Conservation (phyloP, 371 early-diverging fungal genomes). For the Blastocladiella emersonii region DNA sequence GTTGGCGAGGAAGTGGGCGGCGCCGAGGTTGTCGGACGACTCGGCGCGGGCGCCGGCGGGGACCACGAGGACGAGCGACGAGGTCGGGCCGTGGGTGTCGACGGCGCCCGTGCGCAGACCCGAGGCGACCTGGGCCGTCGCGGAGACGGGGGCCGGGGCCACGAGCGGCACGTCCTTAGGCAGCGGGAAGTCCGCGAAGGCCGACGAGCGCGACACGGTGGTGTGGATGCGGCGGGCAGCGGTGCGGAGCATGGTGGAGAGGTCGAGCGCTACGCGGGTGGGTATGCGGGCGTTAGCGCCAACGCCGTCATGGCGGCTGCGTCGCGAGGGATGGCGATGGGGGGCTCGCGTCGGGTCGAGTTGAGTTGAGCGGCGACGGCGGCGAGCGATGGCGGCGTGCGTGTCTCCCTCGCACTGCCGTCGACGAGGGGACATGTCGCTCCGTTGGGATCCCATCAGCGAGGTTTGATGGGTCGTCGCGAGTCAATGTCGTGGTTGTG, state of each 20-base stretch:
- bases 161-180: conserved; percentile 4
- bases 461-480: too few relatives aligned
- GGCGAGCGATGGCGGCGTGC: too few relatives aligned
- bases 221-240: neutral
- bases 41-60: conserved; percentile 83
- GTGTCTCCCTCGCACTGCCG: too few relatives aligned
- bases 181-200: conserved; percentile 2
- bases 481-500: too few relatives aligned
- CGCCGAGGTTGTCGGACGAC: conserved; percentile 49
- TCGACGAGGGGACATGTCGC: too few relatives aligned
- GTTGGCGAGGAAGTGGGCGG: conserved; percentile 80
- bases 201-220: neutral
- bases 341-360: too few relatives aligned
- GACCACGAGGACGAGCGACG: conserved; percentile 71
- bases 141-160: neutral
- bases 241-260: neutral
- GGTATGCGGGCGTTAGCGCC: too few relatives aligned
- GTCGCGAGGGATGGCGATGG: too few relatives aligned
- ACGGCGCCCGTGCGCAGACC: conserved; percentile 2
- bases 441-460: too few relatives aligned
- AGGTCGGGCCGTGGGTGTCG: conserved; percentile 29
- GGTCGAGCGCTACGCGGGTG: neutral
- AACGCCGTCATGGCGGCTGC: too few relatives aligned
- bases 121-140: neutral
- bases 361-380: too few relatives aligned